phyloP scores from a whole-genome alignment of 768 basidiomycete species.

The Postia placenta region DNA sequence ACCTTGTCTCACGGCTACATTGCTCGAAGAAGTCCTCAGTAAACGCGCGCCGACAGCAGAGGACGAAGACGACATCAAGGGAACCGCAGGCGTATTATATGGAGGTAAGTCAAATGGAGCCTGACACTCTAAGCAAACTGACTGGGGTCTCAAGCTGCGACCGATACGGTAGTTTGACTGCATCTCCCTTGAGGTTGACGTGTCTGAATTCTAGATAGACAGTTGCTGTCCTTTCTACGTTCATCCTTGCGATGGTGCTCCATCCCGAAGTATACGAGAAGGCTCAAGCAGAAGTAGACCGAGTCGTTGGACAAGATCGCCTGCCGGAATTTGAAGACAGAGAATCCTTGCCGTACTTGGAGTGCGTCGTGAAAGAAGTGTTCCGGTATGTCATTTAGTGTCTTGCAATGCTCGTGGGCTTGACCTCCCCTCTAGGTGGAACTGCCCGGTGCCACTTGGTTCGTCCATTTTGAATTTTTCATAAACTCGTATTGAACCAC shows the following conservation, averaged over 20 bases:
- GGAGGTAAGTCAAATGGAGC: constrained; percentile 9
- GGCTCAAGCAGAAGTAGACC: constrained; percentile 39
- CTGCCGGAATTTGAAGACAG: constrained; percentile 35
- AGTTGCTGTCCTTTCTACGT: constrained; percentile 30
- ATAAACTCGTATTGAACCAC: too few relatives aligned
- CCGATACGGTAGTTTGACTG: constrained; percentile 13
- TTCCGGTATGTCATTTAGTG: constrained; percentile 10
- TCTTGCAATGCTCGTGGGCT: constrained; percentile 32
- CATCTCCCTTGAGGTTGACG: not conserved
- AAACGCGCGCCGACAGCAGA: constrained; percentile 4
- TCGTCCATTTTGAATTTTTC: constrained; percentile 25
- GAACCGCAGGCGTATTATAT: constrained; percentile 16
- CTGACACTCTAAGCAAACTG: too few relatives aligned
- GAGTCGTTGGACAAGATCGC: constrained; percentile 33
- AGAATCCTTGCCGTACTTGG: constrained; percentile 34
- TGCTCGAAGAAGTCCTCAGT: constrained; percentile 11
- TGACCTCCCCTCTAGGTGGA: constrained; percentile 36
- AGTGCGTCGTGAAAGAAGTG: constrained; percentile 34
- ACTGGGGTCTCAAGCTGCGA: too few relatives aligned
- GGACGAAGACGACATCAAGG: constrained; percentile 16
- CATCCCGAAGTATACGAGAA: constrained; percentile 33
- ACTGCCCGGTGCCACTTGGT: constrained; percentile 33
- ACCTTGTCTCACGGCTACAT: constrained; percentile 14
- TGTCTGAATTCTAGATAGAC: constrained; percentile 22
- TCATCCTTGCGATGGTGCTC: constrained; percentile 35